Evolutionary conservation across 169 alveolate species (phyloP), one percentile per base, ranked within the genome.

Genomic region (Eimeria necatrix): DNA sequence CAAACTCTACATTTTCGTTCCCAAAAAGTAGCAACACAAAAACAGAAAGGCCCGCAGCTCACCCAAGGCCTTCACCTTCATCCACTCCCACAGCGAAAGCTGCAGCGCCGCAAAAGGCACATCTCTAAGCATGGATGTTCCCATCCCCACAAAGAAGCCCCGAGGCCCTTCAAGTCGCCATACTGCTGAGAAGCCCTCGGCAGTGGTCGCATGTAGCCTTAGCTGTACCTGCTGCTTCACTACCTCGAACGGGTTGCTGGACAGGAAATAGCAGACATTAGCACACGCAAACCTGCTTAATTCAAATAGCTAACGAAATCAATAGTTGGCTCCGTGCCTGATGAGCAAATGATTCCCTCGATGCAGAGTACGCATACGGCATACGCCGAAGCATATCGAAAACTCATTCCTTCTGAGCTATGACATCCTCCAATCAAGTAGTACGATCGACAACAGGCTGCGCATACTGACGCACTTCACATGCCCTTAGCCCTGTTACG

Each of bases 91-190:
- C 84, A 98, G 89, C 53, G 98, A 97, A 87, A 98, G 97, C 96
- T 98, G 98, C 49, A 98, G 96, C 48, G 98, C 98, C 83, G 97
- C 98, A 93, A 98, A 98, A 24, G 99, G 99, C 70, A 98, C 96
- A 84, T 98, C 99, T 53, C 99, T 96, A 94, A 96, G 94, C 61
- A 97, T 94, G 20, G 97, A 85, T 20, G 99, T 95, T 88, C 95
- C 89, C 95, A 98, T 96, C 32, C 99, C 99, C 52, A 96, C 95
- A 83, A 97, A 98, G 93, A 98, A 96, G 48, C 98, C 99, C 52
- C 94, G 64, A 68, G 95, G 53, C 9, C 99, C 99, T 93, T 97
- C 97, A 9, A 86, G 83, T 74, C 95, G 96, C 61, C 95, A 94
- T 41, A 98, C 97, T n/a, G 96, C 95, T 26, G 74, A 76, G 41